A percentile compares a stretch with the other conserved stretches of the same genome.
Conservation (phyloP, 129 eudicot genomes). For the Flaveria sonorensis region DNA sequence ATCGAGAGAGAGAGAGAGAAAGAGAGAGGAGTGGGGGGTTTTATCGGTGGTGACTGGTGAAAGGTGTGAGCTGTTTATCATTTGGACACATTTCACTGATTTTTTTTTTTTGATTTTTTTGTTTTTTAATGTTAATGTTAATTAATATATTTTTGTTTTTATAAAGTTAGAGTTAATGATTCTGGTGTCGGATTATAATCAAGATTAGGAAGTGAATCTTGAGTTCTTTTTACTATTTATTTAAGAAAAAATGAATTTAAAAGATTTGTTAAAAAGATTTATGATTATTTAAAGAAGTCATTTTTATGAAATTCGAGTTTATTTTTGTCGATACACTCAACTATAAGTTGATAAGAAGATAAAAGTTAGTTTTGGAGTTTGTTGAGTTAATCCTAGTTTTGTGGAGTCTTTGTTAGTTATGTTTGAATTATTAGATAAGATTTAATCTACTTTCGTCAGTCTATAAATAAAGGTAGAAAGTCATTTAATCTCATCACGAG, state of each 20-base stretch:
- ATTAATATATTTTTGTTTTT: neutral
- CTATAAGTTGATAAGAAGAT: too few relatives aligned
- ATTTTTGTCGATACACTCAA: too few relatives aligned
- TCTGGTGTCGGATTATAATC: slow-evolving; percentile 15
- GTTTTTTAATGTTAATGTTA: neutral
- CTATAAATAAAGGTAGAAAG: too few relatives aligned
- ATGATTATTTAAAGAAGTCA: neutral
- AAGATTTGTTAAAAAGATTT: neutral
- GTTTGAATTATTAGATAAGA: too few relatives aligned
- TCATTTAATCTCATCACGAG: too few relatives aligned
- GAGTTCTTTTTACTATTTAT: slow-evolving; percentile 7
- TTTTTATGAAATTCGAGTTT: neutral
- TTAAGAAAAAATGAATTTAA: neutral
- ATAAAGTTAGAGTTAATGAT: neutral
- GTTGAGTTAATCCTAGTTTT: too few relatives aligned
- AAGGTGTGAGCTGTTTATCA: slow-evolving; percentile 51
- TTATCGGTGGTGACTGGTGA: slow-evolving; percentile 44
- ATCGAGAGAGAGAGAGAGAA: slow-evolving; percentile 9
- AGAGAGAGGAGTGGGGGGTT: slow-evolving; percentile 39
- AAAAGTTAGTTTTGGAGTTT: too few relatives aligned
- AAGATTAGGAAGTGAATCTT: slow-evolving; percentile 18
- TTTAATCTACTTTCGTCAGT: too few relatives aligned
- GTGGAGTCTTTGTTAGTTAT: too few relatives aligned
- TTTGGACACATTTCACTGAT: slow-evolving; percentile 29
- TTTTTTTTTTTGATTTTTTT: neutral